Percentiles rank a stretch among this genome's conserved stretches.
Evolutionary conservation across 169 alveolate species (phyloP).

Genomic region (Cryptosporidium sp.): DNA sequence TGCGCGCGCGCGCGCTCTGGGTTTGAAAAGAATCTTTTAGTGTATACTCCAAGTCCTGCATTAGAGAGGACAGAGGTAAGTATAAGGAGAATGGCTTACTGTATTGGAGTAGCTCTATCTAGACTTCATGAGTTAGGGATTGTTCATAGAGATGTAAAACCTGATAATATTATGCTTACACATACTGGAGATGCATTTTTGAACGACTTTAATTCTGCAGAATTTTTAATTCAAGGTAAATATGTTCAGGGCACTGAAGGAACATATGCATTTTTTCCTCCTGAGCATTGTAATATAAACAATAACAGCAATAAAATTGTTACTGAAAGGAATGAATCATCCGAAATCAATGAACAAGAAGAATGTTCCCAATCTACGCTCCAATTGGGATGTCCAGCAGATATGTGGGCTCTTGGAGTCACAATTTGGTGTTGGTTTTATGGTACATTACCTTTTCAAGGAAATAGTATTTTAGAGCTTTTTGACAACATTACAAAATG

Average conservation of each 20-base stretch:
- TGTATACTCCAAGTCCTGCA: slow-evolving; percentile 7
- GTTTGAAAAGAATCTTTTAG: neutral
- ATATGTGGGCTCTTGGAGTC: slow-evolving; percentile 87
- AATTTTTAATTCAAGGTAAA: slow-evolving; percentile 65
- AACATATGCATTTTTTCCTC: slow-evolving; percentile 86
- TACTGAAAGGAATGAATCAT: slow-evolving; percentile 77
- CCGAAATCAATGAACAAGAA: slow-evolving; percentile 40
- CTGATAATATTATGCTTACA: slow-evolving; percentile 80
- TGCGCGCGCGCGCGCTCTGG: neutral
- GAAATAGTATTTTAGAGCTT: slow-evolving; percentile 74
- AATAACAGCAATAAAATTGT: slow-evolving; percentile 75
- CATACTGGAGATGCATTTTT: slow-evolving; percentile 73
- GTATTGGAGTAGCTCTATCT: slow-evolving; percentile 73
- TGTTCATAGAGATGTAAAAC: slow-evolving; percentile 81
- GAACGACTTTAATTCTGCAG: slow-evolving; percentile 82
- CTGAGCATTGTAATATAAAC: slow-evolving; percentile 82
- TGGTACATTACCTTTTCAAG: slow-evolving; percentile 82
- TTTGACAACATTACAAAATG: slow-evolving; percentile 77
- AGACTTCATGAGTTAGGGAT: slow-evolving; percentile 79
- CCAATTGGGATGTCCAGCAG: slow-evolving; percentile 86
- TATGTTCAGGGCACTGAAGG: slow-evolving; percentile 81
- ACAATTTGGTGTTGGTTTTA: slow-evolving; percentile 83
- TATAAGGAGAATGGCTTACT: slow-evolving; percentile 17
- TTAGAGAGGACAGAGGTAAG: slow-evolving; percentile 7
- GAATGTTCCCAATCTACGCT: slow-evolving; percentile 8